A percentile compares a stretch with the other conserved stretches of the same genome.
Conservation (phyloP, 2,329 filamentous ascomycete genomes). For the Botrytis elliptica region DNA sequence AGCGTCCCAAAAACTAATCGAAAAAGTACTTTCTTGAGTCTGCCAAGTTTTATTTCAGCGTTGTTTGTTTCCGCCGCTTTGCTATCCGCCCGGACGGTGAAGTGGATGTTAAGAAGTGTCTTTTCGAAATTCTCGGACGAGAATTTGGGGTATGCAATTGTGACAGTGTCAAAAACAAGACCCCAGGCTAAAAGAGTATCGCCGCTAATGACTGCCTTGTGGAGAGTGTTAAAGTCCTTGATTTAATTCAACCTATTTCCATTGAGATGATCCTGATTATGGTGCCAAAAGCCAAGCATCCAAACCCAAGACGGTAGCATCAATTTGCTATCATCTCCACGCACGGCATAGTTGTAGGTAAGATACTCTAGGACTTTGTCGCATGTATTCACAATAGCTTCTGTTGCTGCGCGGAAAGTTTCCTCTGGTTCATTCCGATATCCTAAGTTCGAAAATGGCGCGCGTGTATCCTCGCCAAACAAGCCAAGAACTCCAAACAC, state of each 20-base stretch:
- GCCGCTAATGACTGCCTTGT: not conserved
- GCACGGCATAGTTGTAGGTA: too few species aligned
- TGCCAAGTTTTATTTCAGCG: not conserved
- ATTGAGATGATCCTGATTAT: not conserved
- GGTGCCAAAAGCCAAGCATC: too few species aligned
- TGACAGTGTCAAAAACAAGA: not conserved
- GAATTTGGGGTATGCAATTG: not conserved
- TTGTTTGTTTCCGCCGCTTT: too few species aligned
- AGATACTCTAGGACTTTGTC: too few species aligned
- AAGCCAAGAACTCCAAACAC: not conserved
- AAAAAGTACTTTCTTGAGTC: not conserved
- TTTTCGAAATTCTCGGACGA: not conserved
- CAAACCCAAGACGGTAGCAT: too few species aligned
- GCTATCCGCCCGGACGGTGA: not conserved
- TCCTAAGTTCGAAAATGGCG: not conserved
- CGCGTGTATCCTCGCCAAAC: not conserved
- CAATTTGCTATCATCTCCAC: too few species aligned
- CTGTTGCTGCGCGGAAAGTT: not conserved
- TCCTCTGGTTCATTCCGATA: not conserved
- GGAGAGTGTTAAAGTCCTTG: not conserved
- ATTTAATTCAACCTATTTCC: not conserved
- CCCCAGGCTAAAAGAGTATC: not conserved
- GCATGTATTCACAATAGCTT: not conserved
- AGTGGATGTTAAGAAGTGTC: not conserved
- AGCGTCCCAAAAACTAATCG: too few species aligned